Conservation (phyloP, 1,284 basidiomycete species). For the Leccinum variabile region DNA sequence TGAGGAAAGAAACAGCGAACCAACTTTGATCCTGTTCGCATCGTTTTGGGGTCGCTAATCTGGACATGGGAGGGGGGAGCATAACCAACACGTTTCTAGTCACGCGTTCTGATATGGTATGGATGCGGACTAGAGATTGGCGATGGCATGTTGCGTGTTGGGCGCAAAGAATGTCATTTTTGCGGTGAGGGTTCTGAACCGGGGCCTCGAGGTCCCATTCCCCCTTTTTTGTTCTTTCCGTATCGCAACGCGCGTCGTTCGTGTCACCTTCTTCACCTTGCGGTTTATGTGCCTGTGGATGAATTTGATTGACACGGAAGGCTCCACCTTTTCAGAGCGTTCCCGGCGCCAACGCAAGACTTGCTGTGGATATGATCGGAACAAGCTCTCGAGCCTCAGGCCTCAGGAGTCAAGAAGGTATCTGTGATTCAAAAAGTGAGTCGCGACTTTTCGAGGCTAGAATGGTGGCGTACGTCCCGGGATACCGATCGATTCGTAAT, state of each 20-base stretch:
- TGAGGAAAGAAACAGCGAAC: slow-evolving; percentile 3
- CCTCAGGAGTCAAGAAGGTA: slow-evolving; percentile 28
- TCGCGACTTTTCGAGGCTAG: slow-evolving; percentile 1
- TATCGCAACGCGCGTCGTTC: neutral
- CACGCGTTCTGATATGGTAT: slow-evolving; percentile 10
- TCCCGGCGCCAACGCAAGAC: neutral
- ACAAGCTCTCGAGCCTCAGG: slow-evolving; percentile 15
- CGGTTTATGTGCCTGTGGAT: slow-evolving; percentile 3
- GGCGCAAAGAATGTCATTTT: slow-evolving; percentile 17
- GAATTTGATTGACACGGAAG: neutral
- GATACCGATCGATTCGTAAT: neutral
- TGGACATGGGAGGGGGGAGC: slow-evolving; percentile 1
- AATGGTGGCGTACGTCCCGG: neutral
- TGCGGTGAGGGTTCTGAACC: slow-evolving; percentile 9
- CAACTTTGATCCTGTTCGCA: slow-evolving; percentile 1
- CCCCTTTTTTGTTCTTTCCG: neutral
- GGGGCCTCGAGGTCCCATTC: slow-evolving; percentile 15
- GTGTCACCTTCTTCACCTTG: neutral
- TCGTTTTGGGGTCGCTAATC: slow-evolving; percentile 1
- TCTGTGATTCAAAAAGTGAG: slow-evolving; percentile 1
- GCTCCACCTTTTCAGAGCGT: neutral
- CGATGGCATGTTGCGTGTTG: slow-evolving; percentile 1
- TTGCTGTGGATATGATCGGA: slow-evolving; percentile 7
- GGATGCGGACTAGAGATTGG: slow-evolving; percentile 1
- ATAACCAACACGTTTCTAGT: slow-evolving; percentile 23